A percentile compares a stretch with the other conserved stretches of the same genome.
These are phyloP conservation scores for Papiliotrema nemorosa DNA, from an alignment of 1,284 basidiomycete species.

Conservation along the genomic window DNA sequence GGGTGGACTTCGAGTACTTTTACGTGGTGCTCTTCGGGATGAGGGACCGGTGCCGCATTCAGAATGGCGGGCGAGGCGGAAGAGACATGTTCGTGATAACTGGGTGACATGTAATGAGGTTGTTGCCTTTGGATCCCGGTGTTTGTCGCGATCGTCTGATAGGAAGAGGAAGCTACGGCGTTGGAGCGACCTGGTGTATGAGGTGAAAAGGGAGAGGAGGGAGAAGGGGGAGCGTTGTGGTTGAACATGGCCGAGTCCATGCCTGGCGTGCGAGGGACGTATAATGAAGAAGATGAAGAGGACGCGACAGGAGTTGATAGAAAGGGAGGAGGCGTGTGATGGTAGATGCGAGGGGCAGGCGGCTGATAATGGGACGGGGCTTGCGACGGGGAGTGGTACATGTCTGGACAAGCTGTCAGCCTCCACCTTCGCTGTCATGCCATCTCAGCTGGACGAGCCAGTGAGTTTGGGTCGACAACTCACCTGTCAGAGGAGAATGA, in stretches of 20 bases:
- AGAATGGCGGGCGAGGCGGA: background rate
- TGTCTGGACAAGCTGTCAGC: background rate
- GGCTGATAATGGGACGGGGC: background rate
- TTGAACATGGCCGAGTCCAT: constrained; percentile 2
- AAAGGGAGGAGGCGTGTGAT: background rate
- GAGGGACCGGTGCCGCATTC: background rate
- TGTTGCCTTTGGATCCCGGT: too few species aligned
- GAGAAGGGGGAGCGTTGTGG: background rate
- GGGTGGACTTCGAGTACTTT: constrained; percentile 25
- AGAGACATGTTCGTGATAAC: background rate
- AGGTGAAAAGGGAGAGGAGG: background rate
- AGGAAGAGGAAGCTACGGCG: background rate
- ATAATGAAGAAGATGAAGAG: background rate
- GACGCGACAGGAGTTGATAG: background rate
- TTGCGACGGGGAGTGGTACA: background rate
- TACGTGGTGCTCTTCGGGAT: constrained; percentile 8
- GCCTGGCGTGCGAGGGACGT: background rate
- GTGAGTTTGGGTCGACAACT: too few species aligned
- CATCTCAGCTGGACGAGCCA: too few species aligned
- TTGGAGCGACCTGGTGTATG: background rate
- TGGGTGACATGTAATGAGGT: too few species aligned
- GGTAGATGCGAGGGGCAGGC: background rate
- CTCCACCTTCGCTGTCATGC: background rate
- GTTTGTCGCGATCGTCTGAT: background rate
- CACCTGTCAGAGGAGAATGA: too few species aligned